Percentiles rank a stretch among this genome's conserved stretches.
These are phyloP conservation scores for Falciphora oryzae DNA, from an alignment of 2,329 filamentous ascomycete genomes.

Conservation along the genomic window DNA sequence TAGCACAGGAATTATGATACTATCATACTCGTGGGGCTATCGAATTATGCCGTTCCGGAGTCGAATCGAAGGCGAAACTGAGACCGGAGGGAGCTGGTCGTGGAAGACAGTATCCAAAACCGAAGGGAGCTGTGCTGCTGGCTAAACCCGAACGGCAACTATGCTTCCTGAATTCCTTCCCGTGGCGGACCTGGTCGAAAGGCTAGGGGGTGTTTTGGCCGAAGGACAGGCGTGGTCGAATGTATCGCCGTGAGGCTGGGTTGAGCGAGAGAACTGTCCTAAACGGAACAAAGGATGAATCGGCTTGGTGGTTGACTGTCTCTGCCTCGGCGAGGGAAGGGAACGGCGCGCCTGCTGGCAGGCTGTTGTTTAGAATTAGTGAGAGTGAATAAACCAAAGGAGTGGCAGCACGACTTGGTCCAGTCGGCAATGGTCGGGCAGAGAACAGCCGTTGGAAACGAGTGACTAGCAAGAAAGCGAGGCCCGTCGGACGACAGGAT, in stretches of 20 bases:
- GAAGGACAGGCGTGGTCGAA: neutral
- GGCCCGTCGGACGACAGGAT: neutral
- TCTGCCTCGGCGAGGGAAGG: slow-evolving; percentile 27
- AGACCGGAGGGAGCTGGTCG: neutral
- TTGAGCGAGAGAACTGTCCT: slow-evolving; percentile 13
- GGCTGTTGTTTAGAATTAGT: slow-evolving; percentile 26
- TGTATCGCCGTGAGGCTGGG: neutral
- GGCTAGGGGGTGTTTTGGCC: neutral
- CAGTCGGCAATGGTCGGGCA: neutral
- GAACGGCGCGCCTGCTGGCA: slow-evolving; percentile 55
- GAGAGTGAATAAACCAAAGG: slow-evolving; percentile 13
- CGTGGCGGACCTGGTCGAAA: neutral
- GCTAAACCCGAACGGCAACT: neutral
- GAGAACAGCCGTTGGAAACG: neutral
- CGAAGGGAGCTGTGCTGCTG: neutral
- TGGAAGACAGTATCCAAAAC: neutral
- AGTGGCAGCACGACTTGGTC: slow-evolving; percentile 15
- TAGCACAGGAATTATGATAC: neutral
- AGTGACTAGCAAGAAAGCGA: neutral
- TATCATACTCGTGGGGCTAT: neutral
- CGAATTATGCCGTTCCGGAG: neutral
- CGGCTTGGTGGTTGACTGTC: slow-evolving; percentile 24
- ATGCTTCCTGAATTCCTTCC: neutral
- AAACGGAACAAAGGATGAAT: slow-evolving; percentile 21
- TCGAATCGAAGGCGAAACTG: neutral